Base-by-base conservation (phyloP, 1,284 basidiomycete species). In the Trichosporon sp. region DNA sequence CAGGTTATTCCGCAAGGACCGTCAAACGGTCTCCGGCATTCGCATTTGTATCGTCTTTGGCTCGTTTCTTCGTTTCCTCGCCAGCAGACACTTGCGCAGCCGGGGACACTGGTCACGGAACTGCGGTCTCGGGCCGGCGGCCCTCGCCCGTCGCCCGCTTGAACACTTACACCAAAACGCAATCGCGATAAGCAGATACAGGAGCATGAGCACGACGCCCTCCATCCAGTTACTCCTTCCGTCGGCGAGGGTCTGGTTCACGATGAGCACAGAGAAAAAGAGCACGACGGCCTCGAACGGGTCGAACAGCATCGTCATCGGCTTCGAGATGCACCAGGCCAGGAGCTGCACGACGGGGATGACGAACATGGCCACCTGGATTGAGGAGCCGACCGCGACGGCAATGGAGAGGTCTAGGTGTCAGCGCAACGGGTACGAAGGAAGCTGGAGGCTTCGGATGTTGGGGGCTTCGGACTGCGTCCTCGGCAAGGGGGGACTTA, bases 321-420 rank as follows among this genome's bases (percentile, higher is more conserved):
- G 85, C 75, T 87, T 86, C 21, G 84, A 84, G 65, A 86, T 86
- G 2, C 75, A 77, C 86, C 86, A 86, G 0, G 81, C 85, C 35
- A 87, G 77, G 4, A 86, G 78, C 75, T 90, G 84, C 70, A 90
- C 84, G 38, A 90, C 90, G 81, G 92, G 92, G 78, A 94, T 91
- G 73, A 94, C 91, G 77, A 96, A 92, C 67, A 83, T 72, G 1
- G 92, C 91, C 71, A 93, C 93, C 90, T 97, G 94, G 74, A 96
- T 94, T 73, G 91, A 93, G 1, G 92, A 94, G n/a, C 93, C 93
- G 56, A 94, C 78, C 8, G 94, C 93, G 51, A 95, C 92, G 66
- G 91, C 90, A 70, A 94, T 86, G 76, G 84, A 83, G 11, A 87
- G 80, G 72, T 86, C 86, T 61, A 21, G 2, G 26, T 5, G 56